Base-by-base conservation (phyloP, 2,329 filamentous ascomycete genomes). In the Trichoderma guizhouense region DNA sequence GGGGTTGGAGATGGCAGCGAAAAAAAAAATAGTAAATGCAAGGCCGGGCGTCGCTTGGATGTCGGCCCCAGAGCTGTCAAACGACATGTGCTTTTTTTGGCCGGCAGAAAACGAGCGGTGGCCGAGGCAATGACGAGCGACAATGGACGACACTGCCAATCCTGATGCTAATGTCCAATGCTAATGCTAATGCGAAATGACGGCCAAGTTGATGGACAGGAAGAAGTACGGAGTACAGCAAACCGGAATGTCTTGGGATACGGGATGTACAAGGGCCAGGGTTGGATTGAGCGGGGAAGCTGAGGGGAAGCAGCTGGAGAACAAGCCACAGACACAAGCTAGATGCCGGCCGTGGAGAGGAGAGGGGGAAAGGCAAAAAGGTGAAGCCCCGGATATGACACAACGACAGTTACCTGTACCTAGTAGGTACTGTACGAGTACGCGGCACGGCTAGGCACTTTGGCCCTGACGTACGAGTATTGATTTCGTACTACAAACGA, bases 1-100 rank as follows among this genome's bases (percentile, higher is more conserved):
- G 66, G 66, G 30, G 39, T 68, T 68, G 66, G 66, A 69, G 66
- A 61, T 62, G 57, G 43, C 60, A 58, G 57, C 18, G 30, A 61
- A 30, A 18, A 24, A 34, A 53, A 55, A 36, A n/a, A 53, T 14
- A 53, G 32, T n/a, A 58, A 58, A 58, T 53, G 8, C 30, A 36
- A 5, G 68, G 43, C 47, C 36, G 32, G 57, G 28, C 26, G 68
- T 61, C 68, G 68, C 39, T 55, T 55, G 68, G 47, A 55, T 62
- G 21, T 67, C 64, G 64, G 28, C 47, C 18, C 15, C 11, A 62
- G 66, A 21, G 57, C 64, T 60, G 28, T 51, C 15, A 24, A 32
- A 32, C 55, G 57, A 43, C 66, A 32, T 32, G 43, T 57, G 51
- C 30, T 57, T 64, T 66, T 36, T 55, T 57, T 39, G 32, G 24